phyloP scores from a whole-genome alignment of 495 filamentous ascomycete genomes.

The Aspergillus steynii region DNA sequence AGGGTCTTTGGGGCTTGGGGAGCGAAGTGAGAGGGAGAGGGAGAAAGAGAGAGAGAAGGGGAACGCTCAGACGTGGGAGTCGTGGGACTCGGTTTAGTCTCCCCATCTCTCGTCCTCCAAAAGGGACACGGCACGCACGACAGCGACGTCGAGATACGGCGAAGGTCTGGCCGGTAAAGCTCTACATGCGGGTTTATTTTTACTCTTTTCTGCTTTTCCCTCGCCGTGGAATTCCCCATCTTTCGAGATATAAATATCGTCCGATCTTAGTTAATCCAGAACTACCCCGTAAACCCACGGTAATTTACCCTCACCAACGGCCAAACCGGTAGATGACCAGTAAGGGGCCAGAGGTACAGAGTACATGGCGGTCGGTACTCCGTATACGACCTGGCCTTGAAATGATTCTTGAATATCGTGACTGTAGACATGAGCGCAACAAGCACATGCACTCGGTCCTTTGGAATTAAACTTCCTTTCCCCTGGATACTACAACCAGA shows the following conservation, averaged over 20 bases:
- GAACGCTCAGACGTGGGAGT: slow-evolving; percentile 24
- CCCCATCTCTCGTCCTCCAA: background rate
- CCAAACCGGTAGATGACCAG: background rate
- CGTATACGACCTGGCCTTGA: no score
- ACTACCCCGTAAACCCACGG: no score
- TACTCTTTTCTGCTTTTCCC: background rate
- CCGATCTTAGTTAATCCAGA: background rate
- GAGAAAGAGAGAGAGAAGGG: slow-evolving; percentile 17
- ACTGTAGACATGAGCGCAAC: no score
- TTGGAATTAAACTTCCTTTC: background rate
- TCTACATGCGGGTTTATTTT: background rate
- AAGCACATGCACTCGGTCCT: no score
- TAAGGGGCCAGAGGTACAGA: background rate
- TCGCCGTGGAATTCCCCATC: background rate
- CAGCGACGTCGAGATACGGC: no score
- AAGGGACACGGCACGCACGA: background rate
- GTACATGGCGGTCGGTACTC: background rate
- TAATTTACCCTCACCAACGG: background rate
- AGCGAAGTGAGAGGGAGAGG: background rate
- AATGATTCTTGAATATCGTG: no score
- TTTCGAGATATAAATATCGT: background rate
- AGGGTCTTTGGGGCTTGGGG: slow-evolving; percentile 3
- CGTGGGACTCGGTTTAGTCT: slow-evolving; percentile 12
- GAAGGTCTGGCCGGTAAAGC: background rate
- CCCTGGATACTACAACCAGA: background rate